Evolutionary conservation across 148 eudicot genomes (phyloP), one percentile per base, ranked within the genome.

Genomic region (Bassia scoparia): DNA sequence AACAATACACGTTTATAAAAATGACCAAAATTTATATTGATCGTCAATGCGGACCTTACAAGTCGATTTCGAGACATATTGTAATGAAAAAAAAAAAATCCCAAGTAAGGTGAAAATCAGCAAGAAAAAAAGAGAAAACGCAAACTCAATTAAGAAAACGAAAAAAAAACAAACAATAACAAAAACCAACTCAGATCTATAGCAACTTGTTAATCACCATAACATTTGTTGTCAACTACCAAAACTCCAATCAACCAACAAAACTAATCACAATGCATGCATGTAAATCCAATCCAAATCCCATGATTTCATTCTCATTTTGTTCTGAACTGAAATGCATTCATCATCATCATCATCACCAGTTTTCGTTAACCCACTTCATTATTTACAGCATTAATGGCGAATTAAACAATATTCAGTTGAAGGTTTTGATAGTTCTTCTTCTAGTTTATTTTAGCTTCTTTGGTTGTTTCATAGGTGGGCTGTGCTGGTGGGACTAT

Each of bases 381-480:
- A 84, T 85, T 37, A 52, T 85, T 16, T 46, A 75, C 76, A 71
- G 75, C 14, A 37, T 69, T 61, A 83, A 82, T 78, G 88, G 81
- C 62, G 84, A 85, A 80, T 85, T 87, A 72, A 83, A 83, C 81
- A 67, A 43, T 44, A 54, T 29, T 33, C 69, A 20, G 77, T 75
- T 74, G 84, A 80, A 70, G 92, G 88, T 68, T 87, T 88, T 68
- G 90, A 84, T 70, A 68, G 83, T 20, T 85, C 97, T 73, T 80
- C 78, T 81, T 89, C 62, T 87, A n/a, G n/a, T n/a, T n/a, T n/a
- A n/a, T 87, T 62, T 78, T 91, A 67, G 87, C 89, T 77, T 95
- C 93, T 67, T 74, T 87, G 75, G n/a, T n/a, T n/a, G n/a, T n/a
- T n/a, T n/a, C n/a, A n/a, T 85, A 89, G 71, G 76, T 89, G 72